Conservation (phyloP, 108 stramenopile species). For the Nitzschia putrida region DNA sequence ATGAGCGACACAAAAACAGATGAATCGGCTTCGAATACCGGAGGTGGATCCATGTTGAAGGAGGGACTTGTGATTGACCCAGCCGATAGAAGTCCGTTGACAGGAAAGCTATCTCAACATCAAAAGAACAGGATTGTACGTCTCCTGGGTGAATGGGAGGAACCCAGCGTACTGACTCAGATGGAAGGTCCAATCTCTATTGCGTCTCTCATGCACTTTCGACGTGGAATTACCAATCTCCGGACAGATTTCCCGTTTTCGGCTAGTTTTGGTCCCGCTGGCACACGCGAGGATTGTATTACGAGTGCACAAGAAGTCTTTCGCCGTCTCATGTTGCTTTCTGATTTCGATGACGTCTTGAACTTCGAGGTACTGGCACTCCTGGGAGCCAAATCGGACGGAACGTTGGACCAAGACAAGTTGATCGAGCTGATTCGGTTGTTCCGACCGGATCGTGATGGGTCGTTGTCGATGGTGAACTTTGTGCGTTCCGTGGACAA, state of each 20-base stretch:
- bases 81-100: background rate
- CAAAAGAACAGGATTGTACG: background rate
- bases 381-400: constrained; percentile 38
- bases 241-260: constrained; percentile 56
- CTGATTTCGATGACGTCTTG: background rate
- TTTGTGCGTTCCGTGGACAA: constrained; percentile 51
- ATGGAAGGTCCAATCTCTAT: background rate
- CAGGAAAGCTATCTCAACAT: background rate
- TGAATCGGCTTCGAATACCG: background rate
- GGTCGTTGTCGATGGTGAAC: constrained; percentile 47
- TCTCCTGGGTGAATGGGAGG: constrained; percentile 21
- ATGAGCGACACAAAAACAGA: background rate
- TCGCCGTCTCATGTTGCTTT: constrained; percentile 20
- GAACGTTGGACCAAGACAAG: constrained; percentile 40
- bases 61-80: background rate
- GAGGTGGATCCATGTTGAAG: background rate
- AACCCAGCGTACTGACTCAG: background rate
- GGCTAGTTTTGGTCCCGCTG: constrained; percentile 59
- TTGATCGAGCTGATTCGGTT: constrained; percentile 53
- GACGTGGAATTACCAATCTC: constrained; percentile 33
- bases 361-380: constrained; percentile 49
- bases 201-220: constrained; percentile 6
- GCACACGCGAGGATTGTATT: constrained; percentile 56
- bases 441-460: constrained; percentile 51
- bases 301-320: constrained; percentile 59